These are phyloP conservation scores for Fraxinus albicans DNA, from an alignment of 305 asterid species.

Conservation along the genomic window DNA sequence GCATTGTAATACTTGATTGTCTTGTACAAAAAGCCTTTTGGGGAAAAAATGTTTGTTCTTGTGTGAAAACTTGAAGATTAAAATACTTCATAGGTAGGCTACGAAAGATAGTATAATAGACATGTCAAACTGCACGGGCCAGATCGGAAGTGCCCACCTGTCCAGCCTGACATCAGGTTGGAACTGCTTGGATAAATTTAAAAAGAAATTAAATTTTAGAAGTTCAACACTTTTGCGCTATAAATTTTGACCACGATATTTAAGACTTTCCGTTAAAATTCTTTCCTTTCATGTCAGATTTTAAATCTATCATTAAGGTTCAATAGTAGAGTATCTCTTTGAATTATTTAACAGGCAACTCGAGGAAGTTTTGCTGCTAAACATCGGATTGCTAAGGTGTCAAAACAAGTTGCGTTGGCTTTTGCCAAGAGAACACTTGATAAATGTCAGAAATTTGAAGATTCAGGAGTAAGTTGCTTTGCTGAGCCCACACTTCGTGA, in stretches of 20 bases:
- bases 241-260: background rate
- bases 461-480: conserved; percentile 74
- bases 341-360: conserved; percentile 73
- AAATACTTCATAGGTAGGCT: background rate
- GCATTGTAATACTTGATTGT: background rate
- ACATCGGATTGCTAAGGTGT: conserved; percentile 76
- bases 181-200: background rate
- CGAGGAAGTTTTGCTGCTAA: conserved; percentile 74
- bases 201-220: background rate
- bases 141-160: background rate
- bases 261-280: conserved; percentile 2
- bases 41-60: background rate
- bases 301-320: background rate
- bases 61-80: background rate
- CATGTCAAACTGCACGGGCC: background rate
- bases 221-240: background rate
- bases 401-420: conserved; percentile 71
- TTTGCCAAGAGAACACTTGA: conserved; percentile 79
- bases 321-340: conserved; percentile 14
- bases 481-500: conserved; percentile 69
- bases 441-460: conserved; percentile 71
- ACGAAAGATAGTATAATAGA: background rate
- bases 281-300: conserved; percentile 8
- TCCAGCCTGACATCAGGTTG: background rate
- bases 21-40: background rate